Base-by-base conservation (phyloP, 768 basidiomycete genomes). In the Lactifluus subvellereus region DNA sequence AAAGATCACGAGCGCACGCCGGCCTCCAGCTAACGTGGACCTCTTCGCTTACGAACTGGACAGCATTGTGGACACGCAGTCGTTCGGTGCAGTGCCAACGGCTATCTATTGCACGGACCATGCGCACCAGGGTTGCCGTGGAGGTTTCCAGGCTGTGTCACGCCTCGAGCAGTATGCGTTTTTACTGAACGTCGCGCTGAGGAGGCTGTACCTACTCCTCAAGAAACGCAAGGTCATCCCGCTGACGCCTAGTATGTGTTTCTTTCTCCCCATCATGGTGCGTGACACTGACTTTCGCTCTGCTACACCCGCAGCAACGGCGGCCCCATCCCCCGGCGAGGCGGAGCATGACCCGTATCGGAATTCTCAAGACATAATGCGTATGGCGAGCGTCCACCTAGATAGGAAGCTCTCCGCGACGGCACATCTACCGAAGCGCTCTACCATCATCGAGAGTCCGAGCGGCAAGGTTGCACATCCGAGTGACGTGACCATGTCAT, bases 161-260 rank as follows among this genome's bases (percentile, higher is more conserved):
- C 81, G 96, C 60, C 76, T 99, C 66, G 97, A 99, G 77, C 97
- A 99, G 72, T 99, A 97, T 73, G 92, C 97, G 2, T 99, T 95
- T 79, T 76, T 99, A 60, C 78, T 99, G 57, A 98, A 98, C 71
- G 97, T 98, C 27, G 97, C 96, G 20, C 79, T 99, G 59, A 81
- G 95, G 67, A 83, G 96, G 70, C 78, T 99, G 57, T 98, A 94
- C 74, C 82, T 91, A 35, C 81, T 91, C 42, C 76, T 92, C 70
- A 91, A 89, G 79, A 89, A 90, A 75, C 85, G 91, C 69, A 94
- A 94, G 11, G 91, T 94, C 42, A 89, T 96, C 27, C 87, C 91
- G n/a, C 75, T 88, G 57, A 84, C 88, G 6, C 86, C 89, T 59
- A 82, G 91, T 92, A 76, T 61, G 78, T 71, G 50, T 51, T 32